Base-by-base conservation (phyloP, 176 grass and related monocot genomes). In the Saccharum officinarum region DNA sequence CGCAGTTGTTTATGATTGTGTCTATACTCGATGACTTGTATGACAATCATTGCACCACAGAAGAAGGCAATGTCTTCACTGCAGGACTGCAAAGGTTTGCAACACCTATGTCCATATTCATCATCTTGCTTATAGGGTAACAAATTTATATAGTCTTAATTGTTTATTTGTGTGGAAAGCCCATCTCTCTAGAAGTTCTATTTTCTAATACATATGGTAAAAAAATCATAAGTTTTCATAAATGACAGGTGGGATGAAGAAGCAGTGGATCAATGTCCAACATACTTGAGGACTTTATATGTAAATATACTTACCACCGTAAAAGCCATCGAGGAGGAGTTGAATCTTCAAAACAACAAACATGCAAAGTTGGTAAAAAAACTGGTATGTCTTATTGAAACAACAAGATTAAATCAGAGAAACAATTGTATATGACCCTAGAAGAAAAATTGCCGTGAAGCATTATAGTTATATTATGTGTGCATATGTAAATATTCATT, bases 181-280 rank as follows among this genome's bases (percentile, higher is more conserved):
- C 11, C 57, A 10, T 61, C 0, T 25, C 57, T 23, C 22, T 22
- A 9, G 15, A 50, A 30, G 30, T 67, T 36, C 15, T 8, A 1
- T 18, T 67, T 67, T 14, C 28, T 20, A 36, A 68, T 68, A 68
- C 8, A 1, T 4, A 25, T 61, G 57, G 28, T 17, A 59, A 52
- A 3, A 22, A 11, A 69, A 26, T 46, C 7, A 7, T 16, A 41
- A 54, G 8, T 31, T 31, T 50, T 26, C 3, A 17, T 75, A 17
- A 52, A 75, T 75, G 3, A 8, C 13, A 92, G 90, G 41, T 92
- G 86, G 83, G 83, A 88, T 3, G 25, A 46, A 86, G 18, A 71
- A 33, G 64, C 54, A 2, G 71, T 28, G 8, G 72, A 83, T 1
- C 25, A 85, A 57, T 22, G 84, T 18, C 76, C 81, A 70, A 17